A percentile compares a stretch with the other conserved stretches of the same genome.
Conservation (phyloP, 176 grass and related monocot species). For the Canna indica region DNA sequence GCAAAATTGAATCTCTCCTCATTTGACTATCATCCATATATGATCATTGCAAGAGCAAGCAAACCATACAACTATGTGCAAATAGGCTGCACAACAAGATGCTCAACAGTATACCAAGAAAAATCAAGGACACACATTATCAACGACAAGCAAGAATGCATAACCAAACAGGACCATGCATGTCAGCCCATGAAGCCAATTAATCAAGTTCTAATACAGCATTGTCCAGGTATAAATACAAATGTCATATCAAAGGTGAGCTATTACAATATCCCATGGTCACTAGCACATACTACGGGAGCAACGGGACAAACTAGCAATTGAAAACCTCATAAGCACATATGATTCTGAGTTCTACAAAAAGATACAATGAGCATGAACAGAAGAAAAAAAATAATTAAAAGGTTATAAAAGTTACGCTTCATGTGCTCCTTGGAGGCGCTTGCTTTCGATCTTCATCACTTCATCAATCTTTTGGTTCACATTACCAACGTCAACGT, state of each 20-base stretch:
- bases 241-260: neutral
- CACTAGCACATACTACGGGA: neutral
- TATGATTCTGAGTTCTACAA: neutral
- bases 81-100: too few species aligned
- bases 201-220: too few species aligned
- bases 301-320: neutral
- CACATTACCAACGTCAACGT: conserved; percentile 38
- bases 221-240: neutral
- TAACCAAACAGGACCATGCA: neutral
- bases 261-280: neutral
- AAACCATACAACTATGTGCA: neutral
- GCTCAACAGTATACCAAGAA: too few species aligned
- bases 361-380: conserved; percentile 1
- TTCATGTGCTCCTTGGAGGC: conserved; percentile 52
- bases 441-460: conserved; percentile 40
- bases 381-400: neutral
- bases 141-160: neutral
- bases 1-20: neutral
- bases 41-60: neutral
- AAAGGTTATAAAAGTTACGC: conserved; percentile 37
- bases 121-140: neutral
- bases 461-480: conserved; percentile 51
- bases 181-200: too few species aligned
- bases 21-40: neutral
- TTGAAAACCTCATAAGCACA: neutral